Base-by-base conservation (phyloP, 345 rosid genomes). In the Stellera chamaejasme region DNA sequence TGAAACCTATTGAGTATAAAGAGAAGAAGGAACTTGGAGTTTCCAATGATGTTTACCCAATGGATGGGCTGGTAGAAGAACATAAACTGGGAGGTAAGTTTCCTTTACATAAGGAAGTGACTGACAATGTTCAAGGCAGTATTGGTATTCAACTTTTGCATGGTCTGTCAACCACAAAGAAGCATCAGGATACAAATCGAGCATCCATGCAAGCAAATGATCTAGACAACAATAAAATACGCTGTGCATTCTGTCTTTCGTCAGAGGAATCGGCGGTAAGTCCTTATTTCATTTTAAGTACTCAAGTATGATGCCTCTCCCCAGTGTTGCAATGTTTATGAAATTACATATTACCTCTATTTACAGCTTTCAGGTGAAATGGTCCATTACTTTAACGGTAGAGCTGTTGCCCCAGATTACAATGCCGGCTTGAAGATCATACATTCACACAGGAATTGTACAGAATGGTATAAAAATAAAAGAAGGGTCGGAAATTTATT, bases 301-400 rank as follows among this genome's bases (percentile, higher is more conserved):
- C 3, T 55, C 32, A 32, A 5, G 9, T 32, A 5, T 32, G 39
- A 32, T 32, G 39, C 7, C 55, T 48, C 53, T 23, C 46, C 25
- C 2, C 23, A 19, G 1, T 16, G 11, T 36, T 5, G 27, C 5
- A 43, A 25, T 19, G 16, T 48, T 26, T 25, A 27, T n/a, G 45
- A 28, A 15, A 13, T 12, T n/a, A 19, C 53, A 25, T 60, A 50
- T 16, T 14, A 13, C 54, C 45, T 62, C 54, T 27, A 13, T 41
- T 45, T 47, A 56, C 80, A 93, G 96, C 86, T 66, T 66, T 79
- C 94, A 23, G 96, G 96, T 64, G 85, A 93, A 83, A 89, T 93
- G 83, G 65, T 77, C 50, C 83, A 80, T 74, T 93, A 81, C 75
- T 61, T 46, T 63, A 68, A 75, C 67, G 97, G 97, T 47, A 73